Base-by-base conservation (phyloP, 2,329 filamentous ascomycete species). In the Phoma sp. region DNA sequence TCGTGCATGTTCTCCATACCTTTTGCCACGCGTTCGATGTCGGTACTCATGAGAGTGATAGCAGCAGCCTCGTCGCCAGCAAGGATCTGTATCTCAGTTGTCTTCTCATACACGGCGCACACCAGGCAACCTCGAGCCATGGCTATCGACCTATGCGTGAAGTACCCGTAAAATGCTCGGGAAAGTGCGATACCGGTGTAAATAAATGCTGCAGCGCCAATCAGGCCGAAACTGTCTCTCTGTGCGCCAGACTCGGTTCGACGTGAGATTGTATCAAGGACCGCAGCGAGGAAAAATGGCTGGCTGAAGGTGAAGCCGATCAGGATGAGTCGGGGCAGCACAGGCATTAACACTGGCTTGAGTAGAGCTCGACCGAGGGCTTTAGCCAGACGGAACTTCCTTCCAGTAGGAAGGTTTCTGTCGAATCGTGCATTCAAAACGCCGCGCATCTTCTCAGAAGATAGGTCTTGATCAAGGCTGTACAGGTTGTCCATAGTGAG, bases 401-500 rank as follows among this genome's bases (percentile, higher is more conserved):
- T 33, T 15, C 63, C 61, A 33, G 55, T 51, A 12, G 58, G 43
- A 21, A 64, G 49, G 24, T 53, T 52, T 29, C 31, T 31, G 8
- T 55, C 50, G 35, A 68, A 61, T 7, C 21, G 19, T 25, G 17
- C 17, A n/a, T 9, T 33, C 19, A 49, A 7, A 0, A 8, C 9
- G 17, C 8, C 12, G 10, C 25, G 22, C 36, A 41, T 25, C 29
- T 50, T 57, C 5, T 58, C 58, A 15, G 45, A 49, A 61, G 64
- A 24, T 60, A 62, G 10, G 32, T 41, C 37, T 61, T 48, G 13
- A 47, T 70, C 68, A 8, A 71, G 59, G 6, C 58, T 58, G 43
- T 64, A 73, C 10, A 77, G 60, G 52, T 69, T 63, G n/a, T 72
- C 60, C 12, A 70, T 58, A 2, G 51, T 61, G 3, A 77, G 48